Evolutionary conservation across 495 filamentous ascomycete genomes (phyloP), one percentile per base, ranked within the genome.

Genomic region (Articulospora tetracladia): DNA sequence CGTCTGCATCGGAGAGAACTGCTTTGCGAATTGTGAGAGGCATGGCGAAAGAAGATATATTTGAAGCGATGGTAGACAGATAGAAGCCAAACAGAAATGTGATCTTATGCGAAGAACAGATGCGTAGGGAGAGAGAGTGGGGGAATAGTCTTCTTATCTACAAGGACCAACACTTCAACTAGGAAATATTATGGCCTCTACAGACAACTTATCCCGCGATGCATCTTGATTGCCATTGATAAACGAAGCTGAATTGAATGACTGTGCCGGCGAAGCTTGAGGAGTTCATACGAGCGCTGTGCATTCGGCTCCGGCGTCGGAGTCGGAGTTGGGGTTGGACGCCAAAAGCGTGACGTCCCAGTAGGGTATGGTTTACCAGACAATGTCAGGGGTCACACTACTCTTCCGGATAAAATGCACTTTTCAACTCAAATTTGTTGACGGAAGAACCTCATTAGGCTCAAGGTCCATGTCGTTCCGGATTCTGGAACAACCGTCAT

Each of bases 11-110:
- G 23, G 63, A 59, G 52, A 55, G 53, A 15, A 61, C 66, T 34
- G 72, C 72, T 24, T 30, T 51, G 23, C 68, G 67, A 3, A 74
- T 58, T 60, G 59, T 50, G 22, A 73, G 64, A 50, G 69, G 54
- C 72, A 74, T 74, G 24, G 32, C 66, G 47, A 25, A 47, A 49
- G 8, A 44, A 15, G 8, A 3, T 19, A 15, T 19, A n/a, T 7
- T 3, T 7, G n/a, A 3, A 44, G 39, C n/a, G 30, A 4, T 44
- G 39, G n/a, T 44, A 17, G 17, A 7, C 10, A 44, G 39, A 44
- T 11, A 32, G 30, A 32, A 32, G 30, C 30, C 13, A 13, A 32
- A 32, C 6, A 32, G 30, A 13, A 4, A 32, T 32, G 30, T 13
- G 13, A 13, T 32, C 30, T 32, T 32, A 32, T 32, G 30, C 30